Percentiles rank a stretch among this genome's conserved stretches.
Conservation (phyloP, 306 rosid genomes). For the Canavalia gladiata region DNA sequence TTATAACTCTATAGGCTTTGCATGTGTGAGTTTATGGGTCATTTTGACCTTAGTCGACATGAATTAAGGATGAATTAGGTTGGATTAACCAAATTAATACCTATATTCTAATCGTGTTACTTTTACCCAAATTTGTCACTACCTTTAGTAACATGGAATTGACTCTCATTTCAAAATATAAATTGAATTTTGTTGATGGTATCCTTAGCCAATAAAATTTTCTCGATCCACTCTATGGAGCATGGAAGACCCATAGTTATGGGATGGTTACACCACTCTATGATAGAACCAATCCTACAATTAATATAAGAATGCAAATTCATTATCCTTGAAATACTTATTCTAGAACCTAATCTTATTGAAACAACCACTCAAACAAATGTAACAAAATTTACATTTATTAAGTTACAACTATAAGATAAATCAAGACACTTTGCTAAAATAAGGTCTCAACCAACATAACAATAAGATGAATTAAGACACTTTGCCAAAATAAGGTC, state of each 20-base stretch:
- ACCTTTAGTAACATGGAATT: not conserved
- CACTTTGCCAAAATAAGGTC: not conserved
- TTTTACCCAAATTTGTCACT: not conserved
- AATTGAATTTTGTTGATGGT: not conserved
- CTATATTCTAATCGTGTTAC: too few species aligned
- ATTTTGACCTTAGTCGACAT: too few species aligned
- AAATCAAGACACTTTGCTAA: not conserved
- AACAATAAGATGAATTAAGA: not conserved
- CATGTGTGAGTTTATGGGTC: too few species aligned
- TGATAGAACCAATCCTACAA: too few species aligned
- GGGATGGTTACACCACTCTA: too few species aligned
- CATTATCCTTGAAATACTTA: not conserved
- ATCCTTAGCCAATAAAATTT: not conserved
- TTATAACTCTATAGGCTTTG: too few species aligned
- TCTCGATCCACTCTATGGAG: too few species aligned
- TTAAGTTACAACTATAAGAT: not conserved
- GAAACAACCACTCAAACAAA: not conserved
- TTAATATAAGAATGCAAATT: too few species aligned
- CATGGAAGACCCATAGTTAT: too few species aligned
- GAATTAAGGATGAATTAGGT: too few species aligned
- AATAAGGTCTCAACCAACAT: not conserved
- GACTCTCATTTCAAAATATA: not conserved
- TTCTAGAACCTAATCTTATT: not conserved
- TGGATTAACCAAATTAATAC: too few species aligned
- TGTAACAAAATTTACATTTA: not conserved